Conservation (phyloP, 176 grass and related monocot species). For the Otatea glauca region DNA sequence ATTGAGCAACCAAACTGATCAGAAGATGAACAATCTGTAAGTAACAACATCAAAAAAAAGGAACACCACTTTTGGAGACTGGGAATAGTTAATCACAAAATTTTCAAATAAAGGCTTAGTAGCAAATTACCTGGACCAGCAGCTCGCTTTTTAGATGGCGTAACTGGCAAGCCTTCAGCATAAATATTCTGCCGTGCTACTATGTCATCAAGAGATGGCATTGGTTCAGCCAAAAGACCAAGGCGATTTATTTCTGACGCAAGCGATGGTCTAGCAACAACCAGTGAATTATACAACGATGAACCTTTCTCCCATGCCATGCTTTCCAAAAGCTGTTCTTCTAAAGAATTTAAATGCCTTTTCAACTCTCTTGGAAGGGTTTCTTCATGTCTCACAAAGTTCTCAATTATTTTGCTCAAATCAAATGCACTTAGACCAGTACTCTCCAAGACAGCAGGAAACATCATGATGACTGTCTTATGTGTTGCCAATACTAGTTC, state of each 20-base stretch:
- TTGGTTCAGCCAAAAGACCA: slow-evolving; percentile 86
- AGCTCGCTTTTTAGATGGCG: slow-evolving; percentile 56
- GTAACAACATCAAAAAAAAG: slow-evolving; percentile 18
- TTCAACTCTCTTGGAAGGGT: slow-evolving; percentile 93
- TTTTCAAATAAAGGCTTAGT: slow-evolving; percentile 33
- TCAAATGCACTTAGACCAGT: slow-evolving; percentile 97
- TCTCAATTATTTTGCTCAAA: slow-evolving; percentile 97
- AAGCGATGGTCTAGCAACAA: slow-evolving; percentile 71
- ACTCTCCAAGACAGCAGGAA: slow-evolving; percentile 86
- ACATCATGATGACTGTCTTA: slow-evolving; percentile 95
- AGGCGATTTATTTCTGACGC: slow-evolving; percentile 67
- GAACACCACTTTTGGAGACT: neutral
- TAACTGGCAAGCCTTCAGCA: slow-evolving; percentile 50
- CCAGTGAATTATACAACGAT: slow-evolving; percentile 91
- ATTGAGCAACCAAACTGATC: slow-evolving; percentile 17
- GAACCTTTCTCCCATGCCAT: slow-evolving; percentile 93
- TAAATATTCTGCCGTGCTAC: slow-evolving; percentile 62
- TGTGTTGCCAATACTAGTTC: slow-evolving; percentile 93
- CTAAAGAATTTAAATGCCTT: slow-evolving; percentile 92
- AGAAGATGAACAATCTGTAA: slow-evolving; percentile 29
- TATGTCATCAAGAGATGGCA: slow-evolving; percentile 90
- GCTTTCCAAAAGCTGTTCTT: slow-evolving; percentile 90
- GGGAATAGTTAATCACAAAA: slow-evolving; percentile 21
- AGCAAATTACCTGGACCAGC: slow-evolving; percentile 64
- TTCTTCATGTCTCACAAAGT: slow-evolving; percentile 87